Evolutionary conservation across 768 basidiomycete species (phyloP).

Genomic region (Phylloporus sp.): DNA sequence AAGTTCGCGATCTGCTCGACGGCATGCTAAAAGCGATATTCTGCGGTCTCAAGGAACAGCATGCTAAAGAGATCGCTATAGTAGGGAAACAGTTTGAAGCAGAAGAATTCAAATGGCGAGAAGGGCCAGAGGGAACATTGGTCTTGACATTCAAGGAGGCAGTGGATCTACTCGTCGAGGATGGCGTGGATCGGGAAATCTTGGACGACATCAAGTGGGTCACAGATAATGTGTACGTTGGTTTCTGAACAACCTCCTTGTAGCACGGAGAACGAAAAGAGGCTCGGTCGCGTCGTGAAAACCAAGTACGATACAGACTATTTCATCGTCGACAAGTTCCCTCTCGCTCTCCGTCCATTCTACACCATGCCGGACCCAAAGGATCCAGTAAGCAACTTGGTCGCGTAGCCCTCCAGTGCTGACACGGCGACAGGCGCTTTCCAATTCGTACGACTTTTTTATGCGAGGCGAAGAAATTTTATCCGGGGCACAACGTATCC

Average conservation of each 20-base stretch:
- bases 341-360: slow-evolving; percentile 90
- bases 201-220: slow-evolving; percentile 88
- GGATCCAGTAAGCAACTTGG: slow-evolving; percentile 60
- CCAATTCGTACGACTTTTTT: slow-evolving; percentile 99
- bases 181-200: slow-evolving; percentile 71
- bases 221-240: background rate
- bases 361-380: slow-evolving; percentile 98
- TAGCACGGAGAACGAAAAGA: slow-evolving; percentile 94
- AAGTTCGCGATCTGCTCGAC: slow-evolving; percentile 91
- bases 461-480: slow-evolving; percentile 99
- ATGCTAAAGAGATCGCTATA: slow-evolving; percentile 74
- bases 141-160: slow-evolving; percentile 84
- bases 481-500: slow-evolving; percentile 96
- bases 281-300: slow-evolving; percentile 83
- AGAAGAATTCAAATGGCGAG: slow-evolving; percentile 93
- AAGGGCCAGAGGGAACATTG: slow-evolving; percentile 61
- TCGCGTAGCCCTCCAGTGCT: background rate
- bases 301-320: slow-evolving; percentile 97
- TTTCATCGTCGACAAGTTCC: slow-evolving; percentile 99
- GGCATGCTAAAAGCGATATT: slow-evolving; percentile 83
- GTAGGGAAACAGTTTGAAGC: slow-evolving; percentile 87
- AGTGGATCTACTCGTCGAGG: slow-evolving; percentile 78
- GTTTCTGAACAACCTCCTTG: slow-evolving; percentile 4
- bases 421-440: slow-evolving; percentile 54
- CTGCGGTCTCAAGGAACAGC: slow-evolving; percentile 70